Evolutionary conservation across 148 eudicot species (phyloP).

Genomic region (Spergularia marina): DNA sequence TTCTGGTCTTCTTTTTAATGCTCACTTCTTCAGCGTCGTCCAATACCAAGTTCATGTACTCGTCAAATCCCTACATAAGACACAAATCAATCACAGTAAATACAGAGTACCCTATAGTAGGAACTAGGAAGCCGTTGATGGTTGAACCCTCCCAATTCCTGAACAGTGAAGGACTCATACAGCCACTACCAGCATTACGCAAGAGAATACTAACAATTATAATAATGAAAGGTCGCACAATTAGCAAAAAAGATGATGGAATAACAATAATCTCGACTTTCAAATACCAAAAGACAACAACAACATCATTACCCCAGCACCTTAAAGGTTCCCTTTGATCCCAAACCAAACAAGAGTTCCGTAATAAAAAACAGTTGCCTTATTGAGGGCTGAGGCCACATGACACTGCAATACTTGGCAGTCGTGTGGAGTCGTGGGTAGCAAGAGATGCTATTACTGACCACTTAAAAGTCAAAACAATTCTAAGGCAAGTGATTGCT

Average conservation of each 20-base stretch:
- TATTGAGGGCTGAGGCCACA: not conserved
- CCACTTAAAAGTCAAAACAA: no score
- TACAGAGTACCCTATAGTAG: no score
- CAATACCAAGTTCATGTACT: slow-evolving; percentile 92
- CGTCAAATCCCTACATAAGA: slow-evolving; percentile 68
- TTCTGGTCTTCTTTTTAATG: slow-evolving; percentile 79
- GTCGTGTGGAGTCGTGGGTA: not conserved
- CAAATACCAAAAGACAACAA: not conserved
- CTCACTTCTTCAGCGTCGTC: slow-evolving; percentile 94
- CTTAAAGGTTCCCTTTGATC: no score
- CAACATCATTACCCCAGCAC: not conserved
- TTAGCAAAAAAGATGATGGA: not conserved
- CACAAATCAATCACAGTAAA: not conserved
- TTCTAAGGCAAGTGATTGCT: not conserved
- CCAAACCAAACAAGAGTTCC: no score
- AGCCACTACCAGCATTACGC: not conserved
- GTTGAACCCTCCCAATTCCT: no score
- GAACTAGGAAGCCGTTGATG: no score
- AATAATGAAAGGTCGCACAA: not conserved
- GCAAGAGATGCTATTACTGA: not conserved
- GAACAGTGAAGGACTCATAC: not conserved
- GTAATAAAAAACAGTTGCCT: not conserved
- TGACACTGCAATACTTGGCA: not conserved
- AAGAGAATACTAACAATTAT: no score
- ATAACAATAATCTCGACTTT: not conserved